Evolutionary conservation across 306 rosid genomes (phyloP).

Genomic region (Vigna hirtella): DNA sequence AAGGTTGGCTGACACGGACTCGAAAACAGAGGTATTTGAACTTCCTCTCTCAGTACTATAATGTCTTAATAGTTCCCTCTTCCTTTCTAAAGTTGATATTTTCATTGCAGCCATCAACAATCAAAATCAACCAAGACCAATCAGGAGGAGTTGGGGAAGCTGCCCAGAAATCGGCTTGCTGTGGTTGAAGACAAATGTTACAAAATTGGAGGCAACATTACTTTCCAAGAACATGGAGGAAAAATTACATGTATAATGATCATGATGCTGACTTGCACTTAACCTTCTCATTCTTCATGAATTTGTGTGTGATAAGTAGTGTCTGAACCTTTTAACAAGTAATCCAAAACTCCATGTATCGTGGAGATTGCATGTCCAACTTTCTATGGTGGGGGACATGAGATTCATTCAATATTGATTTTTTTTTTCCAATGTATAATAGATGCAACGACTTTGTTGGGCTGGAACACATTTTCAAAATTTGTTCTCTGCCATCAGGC

Average conservation of each 20-base stretch:
- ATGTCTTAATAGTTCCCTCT: not conserved
- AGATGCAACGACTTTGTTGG: constrained; percentile 24
- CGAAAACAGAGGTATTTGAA: constrained; percentile 74
- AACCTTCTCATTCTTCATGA: constrained; percentile 67
- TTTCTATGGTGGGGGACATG: constrained; percentile 27
- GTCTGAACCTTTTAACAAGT: constrained; percentile 49
- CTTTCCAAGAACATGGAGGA: constrained; percentile 34
- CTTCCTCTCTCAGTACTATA: not conserved
- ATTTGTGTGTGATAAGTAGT: constrained; percentile 62
- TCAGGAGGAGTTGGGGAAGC: constrained; percentile 67
- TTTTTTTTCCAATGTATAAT: constrained; percentile 23
- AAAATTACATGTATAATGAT: constrained; percentile 58
- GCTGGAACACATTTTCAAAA: not conserved
- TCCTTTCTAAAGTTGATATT: constrained; percentile 11
- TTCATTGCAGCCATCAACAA: constrained; percentile 70
- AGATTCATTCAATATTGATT: constrained; percentile 10
- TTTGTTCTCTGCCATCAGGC: no score
- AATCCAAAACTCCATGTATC: constrained; percentile 47
- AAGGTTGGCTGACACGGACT: constrained; percentile 84
- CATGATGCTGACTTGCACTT: constrained; percentile 56
- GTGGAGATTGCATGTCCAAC: constrained; percentile 41
- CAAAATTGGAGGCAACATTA: constrained; percentile 38
- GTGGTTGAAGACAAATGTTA: constrained; percentile 62
- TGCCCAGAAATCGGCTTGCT: constrained; percentile 79
- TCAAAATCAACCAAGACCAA: constrained; percentile 79